Percentiles rank a stretch among this genome's conserved stretches.
Evolutionary conservation across 495 filamentous ascomycete genomes (phyloP).

Genomic region (Trichocladium uniseriatum): DNA sequence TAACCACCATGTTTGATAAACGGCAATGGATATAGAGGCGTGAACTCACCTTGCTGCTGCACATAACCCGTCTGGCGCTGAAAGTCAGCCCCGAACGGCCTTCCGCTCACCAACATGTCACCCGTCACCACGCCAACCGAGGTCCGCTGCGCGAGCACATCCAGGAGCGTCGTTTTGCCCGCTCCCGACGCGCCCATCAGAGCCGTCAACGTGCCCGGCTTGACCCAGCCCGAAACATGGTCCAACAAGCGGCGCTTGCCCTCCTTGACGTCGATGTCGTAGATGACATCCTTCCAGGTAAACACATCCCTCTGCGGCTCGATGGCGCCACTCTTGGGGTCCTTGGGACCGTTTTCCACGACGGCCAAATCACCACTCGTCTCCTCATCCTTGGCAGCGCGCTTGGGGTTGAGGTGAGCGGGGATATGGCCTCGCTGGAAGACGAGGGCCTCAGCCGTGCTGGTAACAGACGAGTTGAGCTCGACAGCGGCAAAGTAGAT

Average conservation of each 20-base stretch:
- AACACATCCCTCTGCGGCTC: constrained; percentile 46
- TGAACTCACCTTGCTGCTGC: constrained; percentile 66
- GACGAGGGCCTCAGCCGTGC: constrained; percentile 26
- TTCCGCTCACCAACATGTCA: constrained; percentile 66
- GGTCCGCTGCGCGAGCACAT: constrained; percentile 64
- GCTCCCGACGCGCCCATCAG: constrained; percentile 79
- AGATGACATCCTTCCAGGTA: constrained; percentile 53
- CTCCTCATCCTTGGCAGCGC: constrained; percentile 26
- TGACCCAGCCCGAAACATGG: constrained; percentile 63
- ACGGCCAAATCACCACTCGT: constrained; percentile 14
- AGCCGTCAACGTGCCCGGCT: constrained; percentile 69
- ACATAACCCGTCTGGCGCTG: constrained; percentile 82
- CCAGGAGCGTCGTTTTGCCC: constrained; percentile 59
- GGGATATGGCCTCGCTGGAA: constrained; percentile 24
- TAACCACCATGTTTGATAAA: no score
- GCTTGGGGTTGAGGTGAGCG: constrained; percentile 9
- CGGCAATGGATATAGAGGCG: no score
- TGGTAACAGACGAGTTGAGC: constrained; percentile 38
- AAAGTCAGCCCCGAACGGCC: constrained; percentile 58
- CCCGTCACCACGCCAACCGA: constrained; percentile 61
- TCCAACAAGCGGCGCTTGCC: constrained; percentile 55
- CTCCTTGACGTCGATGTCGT: constrained; percentile 55
- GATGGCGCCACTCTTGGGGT: constrained; percentile 29
- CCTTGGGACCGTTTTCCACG: constrained; percentile 1
- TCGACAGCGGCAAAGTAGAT: constrained; percentile 51